A percentile compares a stretch with the other conserved stretches of the same genome.
Evolutionary conservation across 1,284 basidiomycete species (phyloP).

Genomic region (Malassezia yamatoensis): DNA sequence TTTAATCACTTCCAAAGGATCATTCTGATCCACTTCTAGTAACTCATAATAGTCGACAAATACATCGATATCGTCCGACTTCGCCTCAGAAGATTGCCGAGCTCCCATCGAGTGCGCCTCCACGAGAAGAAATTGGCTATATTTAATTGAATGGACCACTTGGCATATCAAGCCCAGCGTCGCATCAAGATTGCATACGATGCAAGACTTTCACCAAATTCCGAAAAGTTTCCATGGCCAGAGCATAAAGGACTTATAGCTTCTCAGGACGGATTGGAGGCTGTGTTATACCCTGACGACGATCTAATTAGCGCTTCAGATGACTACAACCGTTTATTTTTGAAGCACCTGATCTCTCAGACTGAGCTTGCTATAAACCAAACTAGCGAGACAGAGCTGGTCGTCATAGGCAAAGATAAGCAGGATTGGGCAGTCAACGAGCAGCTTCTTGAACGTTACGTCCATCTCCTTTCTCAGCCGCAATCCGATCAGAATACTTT

Average conservation of each 20-base stretch:
- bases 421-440: conserved; percentile 7
- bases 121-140: neutral
- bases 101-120: conserved; percentile 14
- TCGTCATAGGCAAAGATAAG: neutral
- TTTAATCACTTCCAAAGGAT: conserved; percentile 40
- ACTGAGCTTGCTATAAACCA: conserved; percentile 4
- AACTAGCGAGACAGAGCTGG: neutral
- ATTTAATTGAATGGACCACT: neutral
- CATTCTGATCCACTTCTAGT: conserved; percentile 35
- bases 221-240: conserved; percentile 15
- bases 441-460: conserved; percentile 8
- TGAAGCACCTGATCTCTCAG: conserved; percentile 14
- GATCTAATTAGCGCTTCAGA: neutral
- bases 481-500: neutral
- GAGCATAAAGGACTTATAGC: neutral
- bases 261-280: conserved; percentile 1
- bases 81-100: conserved; percentile 10
- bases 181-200: conserved; percentile 11
- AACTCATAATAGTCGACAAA: conserved; percentile 44
- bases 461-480: conserved; percentile 4
- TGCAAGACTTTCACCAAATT: conserved; percentile 12
- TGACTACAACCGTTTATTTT: conserved; percentile 12
- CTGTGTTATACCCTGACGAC: neutral
- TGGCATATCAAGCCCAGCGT: neutral
- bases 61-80: conserved; percentile 20